phyloP scores from a whole-genome alignment of 768 basidiomycete species.

The Suillus luteus region DNA sequence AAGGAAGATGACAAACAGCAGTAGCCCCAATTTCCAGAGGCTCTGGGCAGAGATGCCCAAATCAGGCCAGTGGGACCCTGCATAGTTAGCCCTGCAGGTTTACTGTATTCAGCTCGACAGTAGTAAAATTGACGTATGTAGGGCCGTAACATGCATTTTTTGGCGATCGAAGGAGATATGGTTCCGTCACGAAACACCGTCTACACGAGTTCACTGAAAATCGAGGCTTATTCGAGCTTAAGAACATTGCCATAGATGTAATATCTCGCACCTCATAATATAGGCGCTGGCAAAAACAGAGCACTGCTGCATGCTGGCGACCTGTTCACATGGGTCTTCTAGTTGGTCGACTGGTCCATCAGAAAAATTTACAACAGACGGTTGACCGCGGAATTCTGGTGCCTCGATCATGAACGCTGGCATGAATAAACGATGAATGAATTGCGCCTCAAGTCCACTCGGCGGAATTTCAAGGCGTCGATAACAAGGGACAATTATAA shows the following conservation, averaged over 20 bases:
- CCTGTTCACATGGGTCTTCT: background rate
- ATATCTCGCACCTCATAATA: background rate
- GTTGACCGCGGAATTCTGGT: background rate
- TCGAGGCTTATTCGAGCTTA: background rate
- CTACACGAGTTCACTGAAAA: slow-evolving; percentile 5
- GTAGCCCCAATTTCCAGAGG: slow-evolving; percentile 2
- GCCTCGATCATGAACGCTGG: background rate
- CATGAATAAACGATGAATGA: slow-evolving; percentile 5
- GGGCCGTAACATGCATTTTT: background rate
- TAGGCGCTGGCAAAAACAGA: background rate
- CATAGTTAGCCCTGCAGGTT: background rate
- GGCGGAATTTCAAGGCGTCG: background rate
- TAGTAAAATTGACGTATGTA: slow-evolving; percentile 4
- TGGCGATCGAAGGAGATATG: background rate
- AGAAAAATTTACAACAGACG: background rate
- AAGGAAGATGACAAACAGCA: background rate
- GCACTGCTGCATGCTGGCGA: background rate
- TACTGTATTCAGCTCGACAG: background rate
- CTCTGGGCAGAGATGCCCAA: slow-evolving; percentile 1
- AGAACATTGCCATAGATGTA: background rate
- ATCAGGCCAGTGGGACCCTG: slow-evolving; percentile 2
- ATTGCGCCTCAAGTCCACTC: slow-evolving; percentile 2
- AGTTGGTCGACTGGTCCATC: background rate
- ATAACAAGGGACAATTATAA: background rate
- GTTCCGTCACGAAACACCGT: background rate